These are phyloP conservation scores for Pestalotiopsis sp. DNA, from an alignment of 2,329 filamentous ascomycete genomes.

Conservation along the genomic window DNA sequence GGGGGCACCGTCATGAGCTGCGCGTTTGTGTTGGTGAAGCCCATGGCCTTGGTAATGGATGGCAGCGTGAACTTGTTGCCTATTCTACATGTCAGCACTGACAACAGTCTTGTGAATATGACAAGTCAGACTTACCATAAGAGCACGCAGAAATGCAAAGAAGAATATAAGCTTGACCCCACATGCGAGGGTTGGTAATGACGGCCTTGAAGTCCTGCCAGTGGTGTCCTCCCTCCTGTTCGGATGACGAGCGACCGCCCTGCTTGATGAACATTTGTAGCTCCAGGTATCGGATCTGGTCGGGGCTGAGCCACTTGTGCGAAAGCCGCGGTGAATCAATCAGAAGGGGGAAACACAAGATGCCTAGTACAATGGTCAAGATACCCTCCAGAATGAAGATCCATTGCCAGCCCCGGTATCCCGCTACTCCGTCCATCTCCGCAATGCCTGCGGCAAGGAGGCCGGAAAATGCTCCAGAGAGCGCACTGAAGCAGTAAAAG, in stretches of 20 bases:
- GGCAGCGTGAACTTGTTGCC: constrained; percentile 32
- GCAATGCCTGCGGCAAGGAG: constrained; percentile 36
- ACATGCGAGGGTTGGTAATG: constrained; percentile 19
- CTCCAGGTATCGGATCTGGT: constrained; percentile 40
- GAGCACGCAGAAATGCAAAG: constrained; percentile 27
- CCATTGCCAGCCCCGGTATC: constrained; percentile 44
- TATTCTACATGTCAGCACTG: constrained; percentile 23
- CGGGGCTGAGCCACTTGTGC: constrained; percentile 36
- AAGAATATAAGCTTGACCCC: constrained; percentile 22
- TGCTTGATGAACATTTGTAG: constrained; percentile 26
- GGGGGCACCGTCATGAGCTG: constrained; percentile 61
- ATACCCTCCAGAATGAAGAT: constrained; percentile 59
- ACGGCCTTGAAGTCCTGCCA: constrained; percentile 18
- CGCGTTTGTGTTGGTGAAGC: constrained; percentile 34
- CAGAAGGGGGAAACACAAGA: constrained; percentile 51
- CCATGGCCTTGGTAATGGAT: constrained; percentile 39
- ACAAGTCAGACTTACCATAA: constrained; percentile 22
- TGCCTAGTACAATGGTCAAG: constrained; percentile 60
- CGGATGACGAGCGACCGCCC: constrained; percentile 17
- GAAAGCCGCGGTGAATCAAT: constrained; percentile 24
- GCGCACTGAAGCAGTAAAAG: constrained; percentile 52
- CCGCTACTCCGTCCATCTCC: constrained; percentile 57
- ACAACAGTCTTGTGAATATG: too few species aligned
- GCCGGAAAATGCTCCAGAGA: constrained; percentile 66
- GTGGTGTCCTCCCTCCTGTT: neutral